These are phyloP conservation scores for Saposhnikovia divaricata DNA, from an alignment of 129 eudicot genomes.

Conservation along the genomic window DNA sequence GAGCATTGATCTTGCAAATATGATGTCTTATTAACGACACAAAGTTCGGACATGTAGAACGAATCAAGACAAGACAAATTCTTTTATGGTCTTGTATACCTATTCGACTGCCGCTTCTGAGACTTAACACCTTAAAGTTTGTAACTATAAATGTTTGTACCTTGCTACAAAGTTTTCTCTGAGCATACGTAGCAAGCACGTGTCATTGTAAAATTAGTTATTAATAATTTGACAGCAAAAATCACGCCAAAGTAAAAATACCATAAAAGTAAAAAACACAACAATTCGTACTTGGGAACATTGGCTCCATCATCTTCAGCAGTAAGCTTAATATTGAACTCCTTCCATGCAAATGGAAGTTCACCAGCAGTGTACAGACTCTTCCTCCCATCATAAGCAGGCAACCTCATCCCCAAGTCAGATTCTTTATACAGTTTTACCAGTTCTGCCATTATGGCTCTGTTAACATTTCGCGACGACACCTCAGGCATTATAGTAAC, in stretches of 20 bases:
- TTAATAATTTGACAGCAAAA: neutral
- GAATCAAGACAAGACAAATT: neutral
- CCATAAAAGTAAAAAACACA: neutral
- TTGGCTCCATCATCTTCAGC: constrained; percentile 64
- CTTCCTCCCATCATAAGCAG: constrained; percentile 92
- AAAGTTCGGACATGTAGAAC: neutral
- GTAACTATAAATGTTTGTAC: neutral
- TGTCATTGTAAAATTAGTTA: neutral
- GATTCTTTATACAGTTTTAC: constrained; percentile 71
- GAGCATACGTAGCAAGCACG: neutral
- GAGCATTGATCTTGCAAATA: neutral
- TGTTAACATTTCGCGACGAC: constrained; percentile 58
- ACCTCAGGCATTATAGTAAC: constrained; percentile 83
- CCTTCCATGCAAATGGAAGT: constrained; percentile 79
- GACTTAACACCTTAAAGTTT: neutral
- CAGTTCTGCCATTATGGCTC: constrained; percentile 74
- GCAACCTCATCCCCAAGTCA: constrained; percentile 75
- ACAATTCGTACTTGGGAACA: constrained; percentile 51
- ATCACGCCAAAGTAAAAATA: neutral
- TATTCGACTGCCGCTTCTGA: neutral
- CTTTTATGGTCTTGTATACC: neutral
- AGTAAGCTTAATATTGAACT: constrained; percentile 54
- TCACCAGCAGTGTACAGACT: constrained; percentile 90
- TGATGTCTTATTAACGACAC: neutral
- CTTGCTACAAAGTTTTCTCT: neutral